Percentiles rank a stretch among this genome's conserved stretches.
phyloP scores from a whole-genome alignment of 345 rosid genomes.

The Triadica sebifera region DNA sequence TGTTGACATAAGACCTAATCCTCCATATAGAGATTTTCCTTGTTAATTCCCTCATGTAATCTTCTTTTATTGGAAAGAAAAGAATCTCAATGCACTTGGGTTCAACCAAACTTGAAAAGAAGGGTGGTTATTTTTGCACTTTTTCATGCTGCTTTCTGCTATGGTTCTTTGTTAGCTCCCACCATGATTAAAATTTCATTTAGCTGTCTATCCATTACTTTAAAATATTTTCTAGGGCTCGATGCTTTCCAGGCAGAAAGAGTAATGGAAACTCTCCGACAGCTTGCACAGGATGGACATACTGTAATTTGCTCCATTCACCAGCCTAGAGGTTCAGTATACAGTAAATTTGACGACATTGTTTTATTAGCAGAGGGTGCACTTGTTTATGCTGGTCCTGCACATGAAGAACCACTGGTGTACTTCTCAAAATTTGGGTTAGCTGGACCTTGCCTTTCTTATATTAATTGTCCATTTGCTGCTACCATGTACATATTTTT shows the following conservation, averaged over 20 bases:
- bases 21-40: not conserved
- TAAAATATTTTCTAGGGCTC: conserved; percentile 56
- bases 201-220: conserved; percentile 1
- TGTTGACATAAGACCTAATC: not conserved
- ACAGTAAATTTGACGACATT: conserved; percentile 85
- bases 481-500: not conserved
- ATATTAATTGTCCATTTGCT: not conserved
- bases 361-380: conserved; percentile 75
- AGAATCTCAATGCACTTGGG: not conserved
- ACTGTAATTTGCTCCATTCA: conserved; percentile 97
- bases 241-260: conserved; percentile 97
- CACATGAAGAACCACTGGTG: conserved; percentile 65
- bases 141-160: not conserved
- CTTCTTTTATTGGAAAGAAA: not conserved
- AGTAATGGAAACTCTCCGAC: conserved; percentile 92
- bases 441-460: conserved; percentile 24
- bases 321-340: conserved; percentile 95
- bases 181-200: not conserved
- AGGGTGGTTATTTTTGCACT: not conserved
- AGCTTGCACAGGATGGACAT: conserved; percentile 90
- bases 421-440: conserved; percentile 90
- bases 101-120: not conserved
- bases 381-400: conserved; percentile 90
- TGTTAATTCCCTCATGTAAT: not conserved
- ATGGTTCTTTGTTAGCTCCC: not conserved